Evolutionary conservation across 108 stramenopile genomes (phyloP), one percentile per base, ranked within the genome.

Genomic region (Aurantiochytrium sp.): DNA sequence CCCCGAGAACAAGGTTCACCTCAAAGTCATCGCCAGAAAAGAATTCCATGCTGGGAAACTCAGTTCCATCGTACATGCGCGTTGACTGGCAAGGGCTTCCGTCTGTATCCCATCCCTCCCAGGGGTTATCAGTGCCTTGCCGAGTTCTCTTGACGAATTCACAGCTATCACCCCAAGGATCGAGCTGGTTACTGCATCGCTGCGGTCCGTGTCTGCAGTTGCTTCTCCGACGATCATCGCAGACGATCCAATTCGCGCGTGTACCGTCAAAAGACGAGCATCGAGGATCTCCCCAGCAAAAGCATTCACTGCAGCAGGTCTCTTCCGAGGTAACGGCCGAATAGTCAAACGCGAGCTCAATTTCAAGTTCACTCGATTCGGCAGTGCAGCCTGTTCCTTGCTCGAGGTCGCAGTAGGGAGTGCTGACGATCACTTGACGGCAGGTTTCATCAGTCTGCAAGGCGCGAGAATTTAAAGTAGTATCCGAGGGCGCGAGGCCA

Each of bases 61-160:
- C 51, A 12, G 6, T 2, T 2, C 45, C 76, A 3, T 47, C 76
- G 43, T 45, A 83, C 19, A 53, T 53, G 0, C 43, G 23, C 1
- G 64, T 69, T 8, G 64, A 69, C 51, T 83, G 76, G 76, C 76
- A 83, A 6, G 76, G 76, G 76, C 49, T 53, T 8, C 76, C 76
- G 76, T 18, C 19, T 18, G 12, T 45, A 6, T 83, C 76, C 76
- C 76, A 83, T 14, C 49, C 19, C 10, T 53, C 6, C 76, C 76
- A 83, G 25, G 25, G 25, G 3, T 28, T 35, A 45, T 45, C 18
- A 45, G 76, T 83, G 4, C 28, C 6, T 6, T 23, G 45, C 4
- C 35, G 35, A 2, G 35, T 35, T 35, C 2, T 35, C 35, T 35
- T 35, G 35, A 83, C 49, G 25, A n/a, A 83, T 45, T 83, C 49